Base-by-base conservation (phyloP, 768 basidiomycete species). In the Lactarius sp. region DNA sequence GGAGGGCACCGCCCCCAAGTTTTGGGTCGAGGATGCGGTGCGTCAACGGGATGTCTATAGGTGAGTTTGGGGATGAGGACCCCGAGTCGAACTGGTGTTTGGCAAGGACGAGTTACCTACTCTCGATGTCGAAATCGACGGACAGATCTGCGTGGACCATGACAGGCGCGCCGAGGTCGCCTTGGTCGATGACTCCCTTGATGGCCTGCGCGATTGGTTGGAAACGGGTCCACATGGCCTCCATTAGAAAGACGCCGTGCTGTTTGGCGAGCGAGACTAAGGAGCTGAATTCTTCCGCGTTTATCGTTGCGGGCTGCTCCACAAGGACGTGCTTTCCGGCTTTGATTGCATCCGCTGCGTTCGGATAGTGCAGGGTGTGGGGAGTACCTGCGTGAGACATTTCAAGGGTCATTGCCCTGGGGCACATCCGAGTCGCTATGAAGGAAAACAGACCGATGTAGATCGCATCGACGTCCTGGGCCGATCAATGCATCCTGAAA, bases 151-250 rank as follows among this genome's bases (percentile, higher is more conserved):
- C 92, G 61, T 85, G 83, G 50, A 92, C 67, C 6, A 88, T 77
- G 3, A 87, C 76, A 18, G 89, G 86, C 10, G 80, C 76, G 7
- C 90, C 90, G 22, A 92, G 77, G n/a, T 72, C 74, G 6, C 86
- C 87, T 59, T 79, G 78, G 55, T 88, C 83, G 1, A 82, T 79
- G 52, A 90, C 74, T 64, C 79, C 78, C 74, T 87, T 86, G 58
- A 92, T 76, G 64, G 88, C 88, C 18, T 77, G 70, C 10, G 79
- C 77, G 63, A 90, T 79, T 13, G 89, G 88, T 61, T 88, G 86
- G 78, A 91, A 92, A 41, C 89, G 80, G 41, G 92, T 92, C 90
- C 92, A 93, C 74, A 93, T 78, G 0, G 89, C 92, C 75, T 95
- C 94, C 92, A 95, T 94, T 69, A 95, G 83, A 78, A 95, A 95